Conservation (phyloP, 768 basidiomycete genomes). For the Leccinum disarticulatum region DNA sequence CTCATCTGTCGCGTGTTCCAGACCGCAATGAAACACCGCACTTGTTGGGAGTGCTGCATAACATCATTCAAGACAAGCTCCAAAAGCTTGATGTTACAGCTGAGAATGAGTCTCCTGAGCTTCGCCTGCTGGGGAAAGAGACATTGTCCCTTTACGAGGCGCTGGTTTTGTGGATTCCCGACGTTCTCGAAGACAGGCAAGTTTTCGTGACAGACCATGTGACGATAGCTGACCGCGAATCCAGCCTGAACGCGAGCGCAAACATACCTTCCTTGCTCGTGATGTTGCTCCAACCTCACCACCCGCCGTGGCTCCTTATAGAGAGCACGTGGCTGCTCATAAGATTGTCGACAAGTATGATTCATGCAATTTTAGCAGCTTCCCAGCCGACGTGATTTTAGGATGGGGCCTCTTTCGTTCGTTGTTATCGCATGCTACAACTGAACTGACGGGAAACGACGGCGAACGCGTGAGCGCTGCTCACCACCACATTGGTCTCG, state of each 20-base stretch:
- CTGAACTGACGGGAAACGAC: conserved; percentile 17
- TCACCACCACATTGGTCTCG: conserved; percentile 45
- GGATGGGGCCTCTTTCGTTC: conserved; percentile 43
- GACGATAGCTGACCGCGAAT: not conserved
- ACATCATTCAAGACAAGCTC: conserved; percentile 41
- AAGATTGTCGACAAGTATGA: conserved; percentile 48
- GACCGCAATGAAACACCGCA: conserved; percentile 29
- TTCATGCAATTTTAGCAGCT: conserved; percentile 2
- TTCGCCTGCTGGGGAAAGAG: conserved; percentile 40
- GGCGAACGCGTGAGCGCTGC: conserved; percentile 25
- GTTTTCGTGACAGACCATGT: conserved; percentile 3
- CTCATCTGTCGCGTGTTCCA: conserved; percentile 33
- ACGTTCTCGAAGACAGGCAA: conserved; percentile 41
- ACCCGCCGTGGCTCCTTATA: conserved; percentile 52
- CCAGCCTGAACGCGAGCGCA: conserved; percentile 41
- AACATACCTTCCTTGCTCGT: conserved; percentile 43
- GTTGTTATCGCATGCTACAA: conserved; percentile 41
- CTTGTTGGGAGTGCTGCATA: conserved; percentile 42
- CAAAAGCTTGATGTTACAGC: conserved; percentile 35
- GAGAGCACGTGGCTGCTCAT: conserved; percentile 51
- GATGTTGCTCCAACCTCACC: conserved; percentile 48
- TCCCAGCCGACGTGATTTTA: conserved; percentile 27
- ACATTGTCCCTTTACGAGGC: conserved; percentile 52
- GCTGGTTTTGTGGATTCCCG: conserved; percentile 47
- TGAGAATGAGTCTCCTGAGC: conserved; percentile 23